A percentile compares a stretch with the other conserved stretches of the same genome.
These are phyloP conservation scores for Phytophthora sp. DNA, from an alignment of 352 stramenopile species.

Conservation along the genomic window DNA sequence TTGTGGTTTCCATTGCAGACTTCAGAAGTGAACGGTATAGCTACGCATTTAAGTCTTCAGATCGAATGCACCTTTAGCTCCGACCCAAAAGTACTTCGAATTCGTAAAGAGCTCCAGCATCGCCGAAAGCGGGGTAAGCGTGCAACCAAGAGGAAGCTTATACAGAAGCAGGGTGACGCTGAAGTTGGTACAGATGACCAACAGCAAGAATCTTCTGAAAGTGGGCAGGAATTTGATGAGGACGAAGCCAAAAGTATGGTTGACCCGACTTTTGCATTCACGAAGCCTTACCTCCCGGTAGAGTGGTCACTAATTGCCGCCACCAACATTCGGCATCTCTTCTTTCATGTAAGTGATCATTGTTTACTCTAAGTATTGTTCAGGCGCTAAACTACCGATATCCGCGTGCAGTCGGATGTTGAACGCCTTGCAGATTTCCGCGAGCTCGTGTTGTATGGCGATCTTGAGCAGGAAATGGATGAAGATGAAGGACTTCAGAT, in stretches of 20 bases:
- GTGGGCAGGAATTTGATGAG: constrained; percentile 1
- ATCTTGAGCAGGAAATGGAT: constrained; percentile 57
- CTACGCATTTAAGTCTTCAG: constrained; percentile 41
- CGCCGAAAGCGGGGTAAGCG: constrained; percentile 1
- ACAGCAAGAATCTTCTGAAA: constrained; percentile 2
- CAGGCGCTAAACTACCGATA: no score
- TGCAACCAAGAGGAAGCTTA: no score
- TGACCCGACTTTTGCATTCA: constrained; percentile 68
- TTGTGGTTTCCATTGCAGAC: constrained; percentile 52
- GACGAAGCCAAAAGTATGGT: constrained; percentile 17
- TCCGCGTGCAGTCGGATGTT: constrained; percentile 43
- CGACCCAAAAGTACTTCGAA: constrained; percentile 31
- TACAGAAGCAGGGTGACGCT: background rate
- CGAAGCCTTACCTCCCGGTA: constrained; percentile 47
- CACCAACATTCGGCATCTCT: constrained; percentile 67
- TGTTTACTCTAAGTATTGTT: background rate
- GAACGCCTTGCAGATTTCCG: constrained; percentile 62
- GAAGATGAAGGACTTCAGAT: constrained; percentile 59
- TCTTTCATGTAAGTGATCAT: constrained; percentile 52
- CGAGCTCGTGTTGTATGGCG: constrained; percentile 55
- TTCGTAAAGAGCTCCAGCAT: constrained; percentile 22
- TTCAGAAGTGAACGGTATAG: constrained; percentile 15
- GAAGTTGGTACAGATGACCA: background rate
- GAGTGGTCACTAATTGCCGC: constrained; percentile 65
- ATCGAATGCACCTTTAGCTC: constrained; percentile 40